A percentile compares a stretch with the other conserved stretches of the same genome.
Conservation (phyloP, 805 yeast genomes). For the Teunomyces panamensis region DNA sequence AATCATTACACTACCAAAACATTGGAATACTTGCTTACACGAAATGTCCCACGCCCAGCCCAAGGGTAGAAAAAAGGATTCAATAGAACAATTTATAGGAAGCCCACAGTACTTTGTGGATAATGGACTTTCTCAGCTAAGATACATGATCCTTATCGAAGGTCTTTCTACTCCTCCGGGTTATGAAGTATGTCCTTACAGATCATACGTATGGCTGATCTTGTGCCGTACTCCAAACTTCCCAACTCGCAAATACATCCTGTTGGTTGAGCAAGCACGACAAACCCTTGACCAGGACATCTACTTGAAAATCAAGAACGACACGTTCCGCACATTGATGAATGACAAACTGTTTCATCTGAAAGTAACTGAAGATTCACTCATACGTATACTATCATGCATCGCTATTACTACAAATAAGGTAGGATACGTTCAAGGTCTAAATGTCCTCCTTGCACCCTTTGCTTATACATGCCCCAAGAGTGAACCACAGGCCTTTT, state of each 20-base stretch:
- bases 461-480: constrained; percentile 65
- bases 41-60: constrained; percentile 5
- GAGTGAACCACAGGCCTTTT: constrained; percentile 84
- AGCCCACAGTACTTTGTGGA: constrained; percentile 44
- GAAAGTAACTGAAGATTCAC: constrained; percentile 65
- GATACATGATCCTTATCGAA: constrained; percentile 39
- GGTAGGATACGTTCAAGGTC: constrained; percentile 79
- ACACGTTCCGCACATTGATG: constrained; percentile 80
- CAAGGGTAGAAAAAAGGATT: constrained; percentile 47
- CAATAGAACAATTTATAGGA: constrained; percentile 50
- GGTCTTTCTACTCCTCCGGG: constrained; percentile 41
- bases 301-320: constrained; percentile 73
- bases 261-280: constrained; percentile 51
- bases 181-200: constrained; percentile 58
- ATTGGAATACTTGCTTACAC: background rate
- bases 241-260: constrained; percentile 53
- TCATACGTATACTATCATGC: constrained; percentile 70
- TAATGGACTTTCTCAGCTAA: constrained; percentile 51
- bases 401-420: constrained; percentile 51
- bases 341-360: constrained; percentile 64
- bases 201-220: constrained; percentile 80
- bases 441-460: constrained; percentile 86
- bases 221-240: constrained; percentile 61
- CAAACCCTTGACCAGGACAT: constrained; percentile 41
- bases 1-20: background rate